A percentile compares a stretch with the other conserved stretches of the same genome.
phyloP scores from a whole-genome alignment of 169 alveolate species.

The Plasmodium relictum region DNA sequence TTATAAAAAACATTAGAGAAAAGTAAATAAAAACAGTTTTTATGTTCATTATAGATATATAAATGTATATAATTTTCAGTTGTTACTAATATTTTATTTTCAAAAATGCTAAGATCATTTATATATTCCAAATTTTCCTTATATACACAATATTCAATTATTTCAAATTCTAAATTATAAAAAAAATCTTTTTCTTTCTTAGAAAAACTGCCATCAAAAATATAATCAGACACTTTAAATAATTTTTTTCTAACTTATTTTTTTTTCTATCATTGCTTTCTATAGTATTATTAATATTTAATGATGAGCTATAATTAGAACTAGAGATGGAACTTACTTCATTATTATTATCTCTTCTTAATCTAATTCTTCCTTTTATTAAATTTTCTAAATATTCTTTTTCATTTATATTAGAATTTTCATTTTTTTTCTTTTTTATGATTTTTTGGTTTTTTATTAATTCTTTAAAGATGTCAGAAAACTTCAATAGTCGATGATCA shows the following conservation, averaged over 20 bases:
- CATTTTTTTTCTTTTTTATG: not conserved
- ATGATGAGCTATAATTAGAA: not conserved
- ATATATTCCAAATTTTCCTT: constrained; percentile 30
- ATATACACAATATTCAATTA: constrained; percentile 21
- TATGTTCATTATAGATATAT: constrained; percentile 33
- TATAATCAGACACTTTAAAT: constrained; percentile 17
- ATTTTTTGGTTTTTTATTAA: constrained; percentile 9
- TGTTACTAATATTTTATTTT: constrained; percentile 35
- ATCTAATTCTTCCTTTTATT: not conserved
- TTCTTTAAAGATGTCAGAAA: constrained; percentile 28
- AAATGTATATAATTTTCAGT: constrained; percentile 25
- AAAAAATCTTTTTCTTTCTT: constrained; percentile 30
- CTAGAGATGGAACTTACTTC: not conserved
- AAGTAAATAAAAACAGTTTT: constrained; percentile 11
- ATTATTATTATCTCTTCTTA: not conserved
- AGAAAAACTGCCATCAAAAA: constrained; percentile 22
- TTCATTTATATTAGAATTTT: constrained; percentile 15
- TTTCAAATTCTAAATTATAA: constrained; percentile 14
- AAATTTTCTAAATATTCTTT: constrained; percentile 33
- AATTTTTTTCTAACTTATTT: constrained; percentile 8
- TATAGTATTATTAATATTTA: not conserved
- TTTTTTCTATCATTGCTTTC: not conserved
- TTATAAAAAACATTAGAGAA: constrained; percentile 19
- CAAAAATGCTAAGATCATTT: constrained; percentile 25
- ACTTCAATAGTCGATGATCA: not conserved